These are phyloP conservation scores for Jatropha multifida DNA, from an alignment of 441 rosid genomes.

Conservation along the genomic window DNA sequence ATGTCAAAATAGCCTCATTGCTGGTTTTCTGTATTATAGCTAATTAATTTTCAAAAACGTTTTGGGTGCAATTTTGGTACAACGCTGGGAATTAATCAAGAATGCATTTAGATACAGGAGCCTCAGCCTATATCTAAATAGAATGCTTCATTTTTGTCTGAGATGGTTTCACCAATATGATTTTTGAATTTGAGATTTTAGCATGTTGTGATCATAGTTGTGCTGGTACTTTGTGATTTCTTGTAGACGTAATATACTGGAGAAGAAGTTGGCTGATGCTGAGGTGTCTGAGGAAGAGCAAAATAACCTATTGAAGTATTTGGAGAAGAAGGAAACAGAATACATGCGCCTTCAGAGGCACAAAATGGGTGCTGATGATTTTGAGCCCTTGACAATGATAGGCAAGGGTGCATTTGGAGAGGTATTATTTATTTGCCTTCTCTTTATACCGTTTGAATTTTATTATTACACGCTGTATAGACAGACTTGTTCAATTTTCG, in stretches of 20 bases:
- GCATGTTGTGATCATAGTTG: not conserved
- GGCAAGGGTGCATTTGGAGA: constrained; percentile 99
- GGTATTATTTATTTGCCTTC: constrained; percentile 39
- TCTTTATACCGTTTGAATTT: not conserved
- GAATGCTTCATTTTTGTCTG: too few species aligned
- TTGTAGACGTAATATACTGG: constrained; percentile 76
- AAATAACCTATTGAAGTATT: constrained; percentile 65
- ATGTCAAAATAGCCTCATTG: not conserved
- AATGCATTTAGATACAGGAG: not conserved
- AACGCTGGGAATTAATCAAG: not conserved
- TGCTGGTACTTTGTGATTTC: constrained; percentile 17
- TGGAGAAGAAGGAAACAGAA: constrained; percentile 94
- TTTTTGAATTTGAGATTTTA: constrained; percentile 15
- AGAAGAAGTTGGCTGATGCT: constrained; percentile 94
- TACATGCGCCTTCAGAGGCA: constrained; percentile 96
- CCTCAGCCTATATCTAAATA: not conserved
- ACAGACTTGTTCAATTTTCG: not conserved
- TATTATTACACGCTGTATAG: not conserved
- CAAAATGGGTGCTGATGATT: constrained; percentile 98
- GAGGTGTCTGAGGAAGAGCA: constrained; percentile 90
- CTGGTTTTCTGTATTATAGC: not conserved
- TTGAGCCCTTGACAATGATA: constrained; percentile 96
- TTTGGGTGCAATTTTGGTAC: not conserved
- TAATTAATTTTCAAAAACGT: not conserved
- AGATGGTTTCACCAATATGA: constrained; percentile 1